A percentile compares a stretch with the other conserved stretches of the same genome.
These are phyloP conservation scores for Tricholomella constricta DNA, from an alignment of 768 basidiomycete genomes.

Conservation along the genomic window DNA sequence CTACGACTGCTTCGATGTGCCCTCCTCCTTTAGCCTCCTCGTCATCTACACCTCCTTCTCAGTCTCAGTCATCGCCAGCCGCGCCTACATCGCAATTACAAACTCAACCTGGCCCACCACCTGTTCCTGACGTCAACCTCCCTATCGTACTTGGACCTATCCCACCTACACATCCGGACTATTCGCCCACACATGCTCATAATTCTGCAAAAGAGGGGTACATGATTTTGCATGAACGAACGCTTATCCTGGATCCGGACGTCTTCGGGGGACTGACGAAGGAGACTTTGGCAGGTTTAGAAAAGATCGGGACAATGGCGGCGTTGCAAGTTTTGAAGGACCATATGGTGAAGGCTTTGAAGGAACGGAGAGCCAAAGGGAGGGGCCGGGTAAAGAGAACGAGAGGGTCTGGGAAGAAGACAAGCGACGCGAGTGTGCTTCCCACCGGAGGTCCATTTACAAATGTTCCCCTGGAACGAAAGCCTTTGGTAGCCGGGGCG, in stretches of 20 bases:
- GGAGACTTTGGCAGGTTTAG: conserved; percentile 73
- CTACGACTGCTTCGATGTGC: conserved; percentile 32
- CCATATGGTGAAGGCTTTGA: conserved; percentile 83
- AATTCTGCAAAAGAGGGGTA: conserved; percentile 55
- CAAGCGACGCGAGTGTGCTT: conserved; percentile 10
- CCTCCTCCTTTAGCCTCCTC: conserved; percentile 23
- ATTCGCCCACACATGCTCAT: conserved; percentile 46
- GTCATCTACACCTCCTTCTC: conserved; percentile 18
- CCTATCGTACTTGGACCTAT: conserved; percentile 79
- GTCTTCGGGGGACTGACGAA: conserved; percentile 79
- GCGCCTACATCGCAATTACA: conserved; percentile 25
- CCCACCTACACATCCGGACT: conserved; percentile 61
- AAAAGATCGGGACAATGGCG: conserved; percentile 79
- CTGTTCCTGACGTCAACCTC: conserved; percentile 60
- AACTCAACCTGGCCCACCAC: conserved; percentile 19
- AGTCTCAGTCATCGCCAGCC: conserved; percentile 22
- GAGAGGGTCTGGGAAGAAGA: conserved; percentile 30
- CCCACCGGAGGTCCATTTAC: conserved; percentile 42
- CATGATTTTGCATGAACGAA: conserved; percentile 84
- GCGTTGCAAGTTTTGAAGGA: conserved; percentile 81
- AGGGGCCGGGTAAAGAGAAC: conserved; percentile 34
- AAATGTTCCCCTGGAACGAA: conserved; percentile 40
- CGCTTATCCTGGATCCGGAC: conserved; percentile 79
- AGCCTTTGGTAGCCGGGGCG: background rate
- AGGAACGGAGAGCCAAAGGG: conserved; percentile 61